Conservation (phyloP, 345 rosid species). For the Pseudoturritis turrita region DNA sequence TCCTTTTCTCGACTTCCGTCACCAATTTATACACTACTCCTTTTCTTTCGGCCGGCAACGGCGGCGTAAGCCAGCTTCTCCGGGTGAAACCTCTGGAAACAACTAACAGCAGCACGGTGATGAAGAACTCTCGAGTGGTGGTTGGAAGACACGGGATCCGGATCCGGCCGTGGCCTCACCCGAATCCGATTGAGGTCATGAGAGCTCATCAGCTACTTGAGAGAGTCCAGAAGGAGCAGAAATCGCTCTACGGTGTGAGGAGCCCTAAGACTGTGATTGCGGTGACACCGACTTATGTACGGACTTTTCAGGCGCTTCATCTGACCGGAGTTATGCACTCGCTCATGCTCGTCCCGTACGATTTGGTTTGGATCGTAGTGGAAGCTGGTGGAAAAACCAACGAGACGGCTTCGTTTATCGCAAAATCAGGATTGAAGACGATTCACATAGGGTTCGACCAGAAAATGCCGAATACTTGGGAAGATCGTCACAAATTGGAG, state of each 20-base stretch:
- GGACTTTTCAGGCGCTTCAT: slow-evolving; percentile 95
- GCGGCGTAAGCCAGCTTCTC: slow-evolving; percentile 23
- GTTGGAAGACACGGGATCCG: slow-evolving; percentile 99
- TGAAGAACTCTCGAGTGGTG: slow-evolving; percentile 54
- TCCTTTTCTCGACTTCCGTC: slow-evolving; percentile 73
- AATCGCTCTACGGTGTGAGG: slow-evolving; percentile 66
- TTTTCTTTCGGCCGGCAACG: slow-evolving; percentile 33
- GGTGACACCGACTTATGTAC: slow-evolving; percentile 91
- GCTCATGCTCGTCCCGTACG: slow-evolving; percentile 82
- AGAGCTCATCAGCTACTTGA: slow-evolving; percentile 78
- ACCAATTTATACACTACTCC: slow-evolving; percentile 54
- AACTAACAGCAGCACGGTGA: slow-evolving; percentile 9
- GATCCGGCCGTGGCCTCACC: slow-evolving; percentile 99
- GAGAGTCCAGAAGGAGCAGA: slow-evolving; percentile 93
- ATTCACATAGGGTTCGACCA: slow-evolving; percentile 58
- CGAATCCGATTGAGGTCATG: slow-evolving; percentile 87
- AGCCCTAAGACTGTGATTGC: slow-evolving; percentile 62
- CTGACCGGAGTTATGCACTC: slow-evolving; percentile 95
- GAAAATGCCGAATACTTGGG: slow-evolving; percentile 80
- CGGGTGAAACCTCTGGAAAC: slow-evolving; percentile 16
- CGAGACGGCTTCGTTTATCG: slow-evolving; percentile 73
- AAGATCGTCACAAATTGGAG: slow-evolving; percentile 62
- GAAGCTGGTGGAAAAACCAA: slow-evolving; percentile 84
- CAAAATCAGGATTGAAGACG: slow-evolving; percentile 64
- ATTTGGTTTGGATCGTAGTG: slow-evolving; percentile 93